Percentiles rank a stretch among this genome's conserved stretches.
Evolutionary conservation across 192 early-diverging fungal genomes (phyloP).

Genomic region (Radiomyces spectabilis): DNA sequence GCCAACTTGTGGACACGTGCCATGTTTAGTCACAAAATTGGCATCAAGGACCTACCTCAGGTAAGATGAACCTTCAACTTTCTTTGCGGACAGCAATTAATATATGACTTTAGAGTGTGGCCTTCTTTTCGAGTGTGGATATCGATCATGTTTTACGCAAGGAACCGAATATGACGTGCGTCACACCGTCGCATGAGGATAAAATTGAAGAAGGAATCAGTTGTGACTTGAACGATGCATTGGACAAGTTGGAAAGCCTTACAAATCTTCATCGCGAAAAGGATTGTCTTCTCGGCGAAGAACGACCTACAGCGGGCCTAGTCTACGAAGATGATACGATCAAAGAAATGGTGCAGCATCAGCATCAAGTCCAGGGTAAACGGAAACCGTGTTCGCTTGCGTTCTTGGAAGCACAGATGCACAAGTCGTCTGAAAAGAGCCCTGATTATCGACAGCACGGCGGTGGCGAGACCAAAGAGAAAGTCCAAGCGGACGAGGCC

Average conservation of each 20-base stretch:
- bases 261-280: neutral
- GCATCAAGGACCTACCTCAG: slow-evolving; percentile 81
- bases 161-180: slow-evolving; percentile 78
- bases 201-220: slow-evolving; percentile 48
- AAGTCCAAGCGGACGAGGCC: no score
- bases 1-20: slow-evolving; percentile 90
- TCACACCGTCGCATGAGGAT: slow-evolving; percentile 72
- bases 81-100: neutral
- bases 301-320: neutral
- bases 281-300: neutral
- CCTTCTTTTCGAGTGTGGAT: slow-evolving; percentile 94
- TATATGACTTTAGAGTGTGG: slow-evolving; percentile 39
- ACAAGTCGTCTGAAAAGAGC: neutral
- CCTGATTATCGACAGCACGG: neutral
- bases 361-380: neutral
- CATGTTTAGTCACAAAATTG: slow-evolving; percentile 77
- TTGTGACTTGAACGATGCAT: slow-evolving; percentile 35
- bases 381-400: neutral
- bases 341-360: neutral
- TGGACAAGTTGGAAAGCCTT: slow-evolving; percentile 1
- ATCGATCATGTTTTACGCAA: slow-evolving; percentile 89
- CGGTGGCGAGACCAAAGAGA: neutral
- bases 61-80: slow-evolving; percentile 29
- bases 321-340: neutral
- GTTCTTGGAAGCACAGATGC: neutral